Base-by-base conservation (phyloP, 2,329 filamentous ascomycete species). In the Basipetospora sp. region DNA sequence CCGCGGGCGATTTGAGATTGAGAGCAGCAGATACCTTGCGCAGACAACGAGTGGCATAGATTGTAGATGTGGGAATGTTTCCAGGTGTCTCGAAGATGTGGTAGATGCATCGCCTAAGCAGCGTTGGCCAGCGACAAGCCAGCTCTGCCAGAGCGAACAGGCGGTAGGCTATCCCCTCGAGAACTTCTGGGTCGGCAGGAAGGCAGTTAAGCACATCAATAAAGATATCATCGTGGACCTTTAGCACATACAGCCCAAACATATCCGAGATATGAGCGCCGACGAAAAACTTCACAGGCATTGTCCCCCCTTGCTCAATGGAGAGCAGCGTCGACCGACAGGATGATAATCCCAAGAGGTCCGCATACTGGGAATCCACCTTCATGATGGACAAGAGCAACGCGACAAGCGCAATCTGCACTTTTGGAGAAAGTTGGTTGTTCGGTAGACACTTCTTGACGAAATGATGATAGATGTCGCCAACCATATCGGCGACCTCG, bases 41-140 rank as follows among this genome's bases (percentile, higher is more conserved):
- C 31, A 94, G 64, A 47, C 84, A 92, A 36, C 69, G 69, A 39
- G 71, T 72, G 1, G 88, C 87, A 57, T 94, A 80, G 15, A 65
- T 61, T 15, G 68, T 64, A 5, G 80, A 80, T 9, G 62, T 58
- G 3, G 69, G 58, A 11, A 93, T 73, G 40, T 76, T 75, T 2
- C 81, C 84, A 2, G 87, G 82, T 0, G 80, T 85, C 54, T 96
- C 90, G 48, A 96, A 94, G 16, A 96, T 86, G 54, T 90, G 81
- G 53, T 94, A 98, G 14, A 93, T 81, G 45, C 85, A 86, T 45
- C 81, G 76, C 36, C 87, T 78, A 31, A 94, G 67, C 15, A 96
- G 65, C 1, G 87, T 93, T 42, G 85, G 77, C 83, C 88, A 96
- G 36, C 66, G 62, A 20, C 84, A 82, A 17, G 82, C 90, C 41